Evolutionary conservation across 2,329 filamentous ascomycete species (phyloP).

Genomic region (Xylariomycetidae sp.): DNA sequence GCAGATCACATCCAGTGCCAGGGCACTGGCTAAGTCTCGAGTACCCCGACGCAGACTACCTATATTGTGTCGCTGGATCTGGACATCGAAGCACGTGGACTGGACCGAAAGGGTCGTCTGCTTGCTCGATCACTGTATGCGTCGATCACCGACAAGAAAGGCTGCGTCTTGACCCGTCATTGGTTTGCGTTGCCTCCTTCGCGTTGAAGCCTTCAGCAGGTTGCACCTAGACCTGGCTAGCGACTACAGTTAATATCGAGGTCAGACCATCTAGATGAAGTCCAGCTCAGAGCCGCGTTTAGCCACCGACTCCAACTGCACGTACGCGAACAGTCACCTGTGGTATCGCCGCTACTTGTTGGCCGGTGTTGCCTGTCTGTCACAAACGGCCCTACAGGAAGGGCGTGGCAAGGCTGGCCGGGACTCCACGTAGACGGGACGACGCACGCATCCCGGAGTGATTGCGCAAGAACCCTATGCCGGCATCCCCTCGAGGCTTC

Average conservation of each 20-base stretch:
- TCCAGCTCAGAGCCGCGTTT: conserved; percentile 12
- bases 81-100: conserved; percentile 14
- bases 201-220: background rate
- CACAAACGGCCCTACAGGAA: too few species aligned
- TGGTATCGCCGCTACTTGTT: conserved; percentile 3
- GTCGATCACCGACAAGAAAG: conserved; percentile 11
- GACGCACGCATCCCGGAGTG: too few species aligned
- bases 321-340: conserved; percentile 6
- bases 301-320: conserved; percentile 9
- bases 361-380: too few species aligned
- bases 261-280: conserved; percentile 7
- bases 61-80: conserved; percentile 13
- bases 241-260: conserved; percentile 1
- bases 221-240: background rate
- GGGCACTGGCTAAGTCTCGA: too few species aligned
- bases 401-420: too few species aligned
- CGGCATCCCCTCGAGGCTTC: too few species aligned
- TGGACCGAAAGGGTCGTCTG: conserved; percentile 7
- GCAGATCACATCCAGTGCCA: too few species aligned
- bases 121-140: conserved; percentile 15
- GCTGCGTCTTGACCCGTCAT: background rate
- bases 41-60: too few species aligned
- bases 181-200: background rate
- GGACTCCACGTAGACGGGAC: too few species aligned
- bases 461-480: too few species aligned